Base-by-base conservation (phyloP, 1,284 basidiomycete genomes). In the Marasmius fiardii region DNA sequence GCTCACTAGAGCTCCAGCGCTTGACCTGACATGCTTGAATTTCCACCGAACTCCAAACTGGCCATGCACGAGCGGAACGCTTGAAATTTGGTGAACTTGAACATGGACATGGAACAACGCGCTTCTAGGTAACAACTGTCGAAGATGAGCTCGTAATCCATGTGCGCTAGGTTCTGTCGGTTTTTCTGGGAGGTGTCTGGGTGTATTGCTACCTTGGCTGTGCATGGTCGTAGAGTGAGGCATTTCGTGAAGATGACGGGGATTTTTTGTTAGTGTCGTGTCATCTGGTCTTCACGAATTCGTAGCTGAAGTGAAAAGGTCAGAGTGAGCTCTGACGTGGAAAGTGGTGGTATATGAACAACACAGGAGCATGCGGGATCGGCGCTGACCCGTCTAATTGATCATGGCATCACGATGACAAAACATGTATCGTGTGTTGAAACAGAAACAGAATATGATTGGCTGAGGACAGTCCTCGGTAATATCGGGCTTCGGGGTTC, bases 41-140 rank as follows among this genome's bases (percentile, higher is more conserved):
- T 83, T 86, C 90, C 90, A 93, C 49, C 80, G 77, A 37, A 88
- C 80, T 14, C 77, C 82, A 65, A 93, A 93, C 63, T 90, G 79
- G 59, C 91, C 91, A 39, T 74, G 72, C 49, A 92, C 82, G 58
- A 92, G 80, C 0, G 91, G 90, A 0, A 93, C 85, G 64, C 85
- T 88, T 43, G 81, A 77, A 28, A 93, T 78, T 62, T 92, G 83
- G 68, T 92, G 88, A 43, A 93, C 78, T 33, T 76, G 75, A 47
- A 93, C 67, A 16, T 76, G 73, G 26, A 85, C 82, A 54, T 82
- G 79, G 70, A 93, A 92, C 56, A 82, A 78, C 3, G 88, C 81
- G 65, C 86, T 82, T 60, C 74, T 73, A 11, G 82, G 79, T 4
- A 84, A 68, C 35, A 86, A 71, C 55, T 82, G 76, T 43, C 75